phyloP scores from a whole-genome alignment of 192 early-diverging fungal genomes.

The Backusella morwellensis region DNA sequence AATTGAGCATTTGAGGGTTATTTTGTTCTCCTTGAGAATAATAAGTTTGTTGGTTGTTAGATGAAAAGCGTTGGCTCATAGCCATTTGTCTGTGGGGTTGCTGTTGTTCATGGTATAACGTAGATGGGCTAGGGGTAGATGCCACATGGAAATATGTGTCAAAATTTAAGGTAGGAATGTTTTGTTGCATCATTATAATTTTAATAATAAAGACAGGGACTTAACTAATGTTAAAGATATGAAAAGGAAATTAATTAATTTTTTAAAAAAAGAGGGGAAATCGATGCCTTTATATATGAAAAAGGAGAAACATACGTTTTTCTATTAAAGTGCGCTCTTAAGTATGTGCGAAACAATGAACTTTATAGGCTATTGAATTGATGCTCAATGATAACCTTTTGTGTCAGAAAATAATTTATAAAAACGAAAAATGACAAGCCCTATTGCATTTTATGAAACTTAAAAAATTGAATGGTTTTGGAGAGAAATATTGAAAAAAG shows the following conservation, averaged over 20 bases:
- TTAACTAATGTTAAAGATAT: neutral
- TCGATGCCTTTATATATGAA: neutral
- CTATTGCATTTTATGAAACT: neutral
- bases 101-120: neutral
- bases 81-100: neutral
- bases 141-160: constrained; percentile 6
- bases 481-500: neutral
- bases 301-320: neutral
- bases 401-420: neutral
- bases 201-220: neutral
- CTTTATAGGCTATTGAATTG: neutral
- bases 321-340: neutral
- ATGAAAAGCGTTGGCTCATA: neutral
- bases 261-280: neutral
- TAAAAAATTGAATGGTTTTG: neutral
- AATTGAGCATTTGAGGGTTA: neutral
- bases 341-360: neutral
- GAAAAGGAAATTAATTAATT: neutral
- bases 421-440: neutral
- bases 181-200: constrained; percentile 2
- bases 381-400: neutral
- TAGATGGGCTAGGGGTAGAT: neutral
- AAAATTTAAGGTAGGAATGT: constrained; percentile 9
- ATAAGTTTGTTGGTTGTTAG: neutral
- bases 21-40: neutral